Base-by-base conservation (phyloP, 768 basidiomycete genomes). In the Mycena alexandri region DNA sequence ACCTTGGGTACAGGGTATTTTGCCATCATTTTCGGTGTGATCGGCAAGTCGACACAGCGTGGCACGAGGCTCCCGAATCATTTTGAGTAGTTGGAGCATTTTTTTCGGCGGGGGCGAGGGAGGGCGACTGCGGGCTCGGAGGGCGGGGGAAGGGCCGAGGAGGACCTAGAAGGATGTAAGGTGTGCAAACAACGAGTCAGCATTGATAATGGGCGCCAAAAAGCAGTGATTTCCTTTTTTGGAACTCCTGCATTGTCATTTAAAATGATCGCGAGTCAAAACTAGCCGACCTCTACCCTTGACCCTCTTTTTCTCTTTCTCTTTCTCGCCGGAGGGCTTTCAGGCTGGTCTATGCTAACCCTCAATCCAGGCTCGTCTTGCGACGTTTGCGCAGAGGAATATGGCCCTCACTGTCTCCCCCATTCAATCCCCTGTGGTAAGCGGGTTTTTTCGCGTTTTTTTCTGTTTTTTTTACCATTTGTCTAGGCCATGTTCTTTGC, bases 331-430 rank as follows among this genome's bases (percentile, higher is more conserved):
- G 73, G 76, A 77, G 78, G 78, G 78, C 75, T 75, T n/a, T 55
- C 75, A 79, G 75, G 78, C 79, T 78, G 77, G 77, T 76, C 75
- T 44, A 94, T 94, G 93, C 88, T 94, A 82, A 91, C 92, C 78
- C 90, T 94, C 76, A 86, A 83, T 82, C 87, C 91, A 79, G 91
- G 91, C 80, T 93, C 90, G 78, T 85, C 89, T 79, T 94, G 93
- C 89, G 93, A 94, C 85, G 93, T 94, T 76, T 94, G 93, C 84
- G 92, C 92, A 75, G 92, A 93, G 81, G 92, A 93, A 84, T 94
- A 87, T 80, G 90, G 90, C 76, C 83, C 87, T 64, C 89, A 89
- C 73, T 89, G 88, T 78, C 81, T 87, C 69, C 93, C 93, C 68
- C 90, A 93, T 78, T 92, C 88, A 58, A 93, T 94, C 76, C 90